Evolutionary conservation across 768 basidiomycete species (phyloP).

Genomic region (Boletus sp.): DNA sequence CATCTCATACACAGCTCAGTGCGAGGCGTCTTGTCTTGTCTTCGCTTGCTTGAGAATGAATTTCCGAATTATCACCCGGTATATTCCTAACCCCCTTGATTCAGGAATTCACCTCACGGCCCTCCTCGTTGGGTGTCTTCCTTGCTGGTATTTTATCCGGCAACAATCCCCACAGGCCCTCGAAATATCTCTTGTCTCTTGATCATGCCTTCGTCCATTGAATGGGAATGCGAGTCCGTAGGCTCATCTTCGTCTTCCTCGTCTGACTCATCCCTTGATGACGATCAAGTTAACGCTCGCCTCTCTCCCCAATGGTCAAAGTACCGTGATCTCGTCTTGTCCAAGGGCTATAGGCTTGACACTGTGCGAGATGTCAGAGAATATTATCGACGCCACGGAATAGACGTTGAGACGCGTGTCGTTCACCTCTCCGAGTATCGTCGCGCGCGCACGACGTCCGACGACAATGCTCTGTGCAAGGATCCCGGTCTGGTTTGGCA

Average conservation of each 20-base stretch:
- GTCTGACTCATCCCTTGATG: slow-evolving; percentile 53
- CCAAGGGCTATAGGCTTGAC: slow-evolving; percentile 61
- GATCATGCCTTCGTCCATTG: slow-evolving; percentile 72
- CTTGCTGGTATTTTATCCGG: slow-evolving; percentile 15
- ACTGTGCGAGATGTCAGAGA: slow-evolving; percentile 66
- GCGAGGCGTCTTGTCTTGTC: no score
- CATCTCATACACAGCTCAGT: no score
- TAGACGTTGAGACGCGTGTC: slow-evolving; percentile 14
- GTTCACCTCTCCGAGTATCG: slow-evolving; percentile 33
- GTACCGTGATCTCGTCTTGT: slow-evolving; percentile 47
- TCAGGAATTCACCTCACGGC: not conserved
- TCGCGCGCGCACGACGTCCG: slow-evolving; percentile 33
- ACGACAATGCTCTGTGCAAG: slow-evolving; percentile 63
- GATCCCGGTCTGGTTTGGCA: slow-evolving; percentile 65
- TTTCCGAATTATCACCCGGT: not conserved
- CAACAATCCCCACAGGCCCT: not conserved
- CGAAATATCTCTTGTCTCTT: slow-evolving; percentile 41
- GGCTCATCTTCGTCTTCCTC: slow-evolving; percentile 42
- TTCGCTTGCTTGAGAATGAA: slow-evolving; percentile 1
- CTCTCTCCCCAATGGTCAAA: slow-evolving; percentile 60
- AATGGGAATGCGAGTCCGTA: slow-evolving; percentile 23
- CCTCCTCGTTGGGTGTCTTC: not conserved
- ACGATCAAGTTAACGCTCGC: slow-evolving; percentile 53
- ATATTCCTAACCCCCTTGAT: not conserved
- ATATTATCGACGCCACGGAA: slow-evolving; percentile 45